phyloP scores from a whole-genome alignment of 108 stramenopile species.

The Fragilaria crotonensis region DNA sequence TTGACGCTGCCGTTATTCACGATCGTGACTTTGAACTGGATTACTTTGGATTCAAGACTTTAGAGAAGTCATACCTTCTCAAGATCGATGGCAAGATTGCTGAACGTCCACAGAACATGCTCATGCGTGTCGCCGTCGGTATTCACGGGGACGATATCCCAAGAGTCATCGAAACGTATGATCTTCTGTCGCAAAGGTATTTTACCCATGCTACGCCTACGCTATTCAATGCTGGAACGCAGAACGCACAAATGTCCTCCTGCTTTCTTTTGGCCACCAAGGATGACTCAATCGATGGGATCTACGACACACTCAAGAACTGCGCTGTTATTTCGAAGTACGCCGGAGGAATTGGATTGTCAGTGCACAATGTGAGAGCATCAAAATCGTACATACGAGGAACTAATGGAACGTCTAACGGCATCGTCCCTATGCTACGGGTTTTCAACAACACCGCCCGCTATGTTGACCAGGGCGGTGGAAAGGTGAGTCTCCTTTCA shows the following conservation, averaged over 20 bases:
- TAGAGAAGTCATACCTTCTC: conserved; percentile 95
- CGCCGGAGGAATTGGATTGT: conserved; percentile 97
- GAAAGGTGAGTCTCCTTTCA: conserved; percentile 49
- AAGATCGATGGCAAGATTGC: conserved; percentile 87
- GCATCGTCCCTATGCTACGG: conserved; percentile 99
- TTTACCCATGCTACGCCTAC: conserved; percentile 99
- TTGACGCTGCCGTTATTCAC: conserved; percentile 85
- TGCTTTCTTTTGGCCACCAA: conserved; percentile 96
- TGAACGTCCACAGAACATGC: conserved; percentile 98
- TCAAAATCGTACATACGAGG: conserved; percentile 92
- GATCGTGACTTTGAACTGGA: conserved; percentile 95
- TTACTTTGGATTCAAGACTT: conserved; percentile 99
- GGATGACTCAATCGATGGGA: conserved; percentile 97
- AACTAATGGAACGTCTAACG: conserved; percentile 97
- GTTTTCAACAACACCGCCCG: conserved; percentile 99
- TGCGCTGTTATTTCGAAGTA: conserved; percentile 99
- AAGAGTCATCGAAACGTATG: conserved; percentile 91
- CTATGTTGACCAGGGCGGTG: conserved; percentile 99
- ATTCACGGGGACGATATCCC: conserved; percentile 95
- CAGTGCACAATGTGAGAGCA: conserved; percentile 94
- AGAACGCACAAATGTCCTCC: conserved; percentile 94
- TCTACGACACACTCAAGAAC: conserved; percentile 98
- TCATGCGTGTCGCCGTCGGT: conserved; percentile 97
- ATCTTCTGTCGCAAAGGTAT: conserved; percentile 86
- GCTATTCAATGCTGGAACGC: conserved; percentile 96